Evolutionary conservation across 2,329 filamentous ascomycete species (phyloP).

Genomic region (Paramyrothecium roridum): DNA sequence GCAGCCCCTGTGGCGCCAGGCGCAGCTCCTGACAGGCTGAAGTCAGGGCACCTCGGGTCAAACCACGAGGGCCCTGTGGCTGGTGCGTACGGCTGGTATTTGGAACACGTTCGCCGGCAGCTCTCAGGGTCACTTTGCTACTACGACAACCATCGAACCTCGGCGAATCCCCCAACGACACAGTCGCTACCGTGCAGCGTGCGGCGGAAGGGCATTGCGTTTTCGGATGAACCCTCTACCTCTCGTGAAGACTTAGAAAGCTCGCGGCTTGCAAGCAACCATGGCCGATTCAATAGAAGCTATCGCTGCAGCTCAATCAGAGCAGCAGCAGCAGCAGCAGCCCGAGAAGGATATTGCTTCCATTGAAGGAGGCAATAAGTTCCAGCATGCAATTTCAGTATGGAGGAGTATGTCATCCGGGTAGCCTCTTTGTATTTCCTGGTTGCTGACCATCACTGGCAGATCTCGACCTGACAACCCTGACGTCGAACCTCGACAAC

Average conservation of each 20-base stretch:
- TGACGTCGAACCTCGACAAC: conserved; percentile 83
- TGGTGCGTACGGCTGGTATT: conserved; percentile 2
- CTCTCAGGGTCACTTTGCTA: not conserved
- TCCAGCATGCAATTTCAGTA: conserved; percentile 91
- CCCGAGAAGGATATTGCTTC: conserved; percentile 19
- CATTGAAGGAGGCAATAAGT: conserved; percentile 75
- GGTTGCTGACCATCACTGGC: conserved; percentile 14
- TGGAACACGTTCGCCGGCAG: conserved; percentile 17
- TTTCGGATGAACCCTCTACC: conserved; percentile 11
- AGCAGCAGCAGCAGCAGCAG: conserved; percentile 9
- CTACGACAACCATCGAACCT: not conserved
- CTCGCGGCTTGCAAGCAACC: not conserved
- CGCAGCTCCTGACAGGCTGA: not conserved
- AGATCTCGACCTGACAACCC: conserved; percentile 84
- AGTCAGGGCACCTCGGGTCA: conserved; percentile 16
- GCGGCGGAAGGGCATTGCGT: not conserved
- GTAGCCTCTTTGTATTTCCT: not conserved
- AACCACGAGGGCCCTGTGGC: conserved; percentile 16
- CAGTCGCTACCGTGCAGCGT: not conserved
- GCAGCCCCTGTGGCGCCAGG: not conserved
- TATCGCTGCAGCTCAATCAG: conserved; percentile 14
- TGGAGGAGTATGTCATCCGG: conserved; percentile 72
- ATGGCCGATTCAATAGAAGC: conserved; percentile 31
- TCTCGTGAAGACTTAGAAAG: conserved; percentile 2
- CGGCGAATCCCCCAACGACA: not conserved